Evolutionary conservation across 331 rosid genomes (phyloP).

Genomic region (Arachis monticola): DNA sequence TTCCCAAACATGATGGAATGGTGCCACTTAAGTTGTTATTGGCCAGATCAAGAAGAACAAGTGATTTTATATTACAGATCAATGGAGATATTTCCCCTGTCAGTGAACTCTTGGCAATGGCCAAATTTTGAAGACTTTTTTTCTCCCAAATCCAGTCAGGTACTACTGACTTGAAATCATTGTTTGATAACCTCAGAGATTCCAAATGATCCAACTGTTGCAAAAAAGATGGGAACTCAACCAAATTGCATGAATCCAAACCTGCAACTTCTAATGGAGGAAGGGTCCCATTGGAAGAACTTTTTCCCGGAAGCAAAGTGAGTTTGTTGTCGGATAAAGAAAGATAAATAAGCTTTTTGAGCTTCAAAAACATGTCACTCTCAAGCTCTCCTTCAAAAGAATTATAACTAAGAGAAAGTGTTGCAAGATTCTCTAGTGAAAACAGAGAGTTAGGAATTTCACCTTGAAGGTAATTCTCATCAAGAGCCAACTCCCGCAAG

Average conservation of each 20-base stretch:
- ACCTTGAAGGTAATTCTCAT: no score
- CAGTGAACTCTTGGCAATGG: not conserved
- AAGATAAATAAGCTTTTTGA: no score
- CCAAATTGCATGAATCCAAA: constrained; percentile 28
- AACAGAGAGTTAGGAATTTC: no score
- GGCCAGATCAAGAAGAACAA: constrained; percentile 25
- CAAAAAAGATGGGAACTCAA: not conserved
- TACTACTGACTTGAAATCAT: not conserved
- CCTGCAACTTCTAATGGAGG: not conserved
- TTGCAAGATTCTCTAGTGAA: no score
- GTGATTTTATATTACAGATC: constrained; percentile 36
- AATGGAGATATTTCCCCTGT: constrained; percentile 20
- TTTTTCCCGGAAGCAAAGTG: no score
- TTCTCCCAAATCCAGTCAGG: not conserved
- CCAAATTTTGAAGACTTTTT: not conserved
- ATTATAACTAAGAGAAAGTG: no score
- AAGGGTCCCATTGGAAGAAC: no score
- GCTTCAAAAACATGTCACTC: no score
- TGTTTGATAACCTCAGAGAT: not conserved
- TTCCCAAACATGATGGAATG: constrained; percentile 41
- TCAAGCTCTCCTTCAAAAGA: no score
- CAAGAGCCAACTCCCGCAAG: no score
- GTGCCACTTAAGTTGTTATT: constrained; percentile 21
- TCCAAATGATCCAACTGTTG: not conserved
- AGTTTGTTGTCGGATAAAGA: not conserved